A percentile compares a stretch with the other conserved stretches of the same genome.
phyloP scores from a whole-genome alignment of 2,329 filamentous ascomycete species.

The Aspergillus brunneoviolaceus region DNA sequence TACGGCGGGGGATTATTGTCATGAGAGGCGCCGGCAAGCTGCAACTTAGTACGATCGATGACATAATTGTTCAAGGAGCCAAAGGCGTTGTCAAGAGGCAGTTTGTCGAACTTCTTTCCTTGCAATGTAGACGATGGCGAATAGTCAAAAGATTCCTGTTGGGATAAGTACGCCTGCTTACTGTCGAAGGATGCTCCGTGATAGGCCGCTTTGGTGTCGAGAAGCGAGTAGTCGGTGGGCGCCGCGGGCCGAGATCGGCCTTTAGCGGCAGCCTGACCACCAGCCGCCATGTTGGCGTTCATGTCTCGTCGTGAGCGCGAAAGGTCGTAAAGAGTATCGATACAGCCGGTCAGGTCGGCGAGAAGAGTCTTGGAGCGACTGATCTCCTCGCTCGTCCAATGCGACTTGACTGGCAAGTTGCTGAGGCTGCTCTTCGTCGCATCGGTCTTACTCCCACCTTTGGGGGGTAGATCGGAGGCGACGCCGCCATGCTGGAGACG shows the following conservation, averaged over 20 bases:
- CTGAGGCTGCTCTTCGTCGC: conserved; percentile 32
- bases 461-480: conserved; percentile 39
- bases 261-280: conserved; percentile 26
- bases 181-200: conserved; percentile 40
- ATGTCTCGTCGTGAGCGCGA: conserved; percentile 56
- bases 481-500: conserved; percentile 52
- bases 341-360: conserved; percentile 60
- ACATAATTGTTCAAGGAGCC: conserved; percentile 33
- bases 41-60: conserved; percentile 41
- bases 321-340: conserved; percentile 65
- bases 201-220: conserved; percentile 31
- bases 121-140: conserved; percentile 24
- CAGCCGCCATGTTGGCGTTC: conserved; percentile 37
- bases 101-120: conserved; percentile 19
- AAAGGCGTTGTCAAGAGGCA: conserved; percentile 24
- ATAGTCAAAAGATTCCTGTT: conserved; percentile 25
- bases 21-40: conserved; percentile 41
- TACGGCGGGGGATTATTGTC: conserved; percentile 44
- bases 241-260: conserved; percentile 21
- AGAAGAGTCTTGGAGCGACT: conserved; percentile 58
- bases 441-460: conserved; percentile 33
- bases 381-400: conserved; percentile 53
- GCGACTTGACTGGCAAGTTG: conserved; percentile 37
- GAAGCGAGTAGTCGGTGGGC: conserved; percentile 24
- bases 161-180: conserved; percentile 15